Conservation (phyloP, 2,329 filamentous ascomycete genomes). For the Phyllachora maydis region DNA sequence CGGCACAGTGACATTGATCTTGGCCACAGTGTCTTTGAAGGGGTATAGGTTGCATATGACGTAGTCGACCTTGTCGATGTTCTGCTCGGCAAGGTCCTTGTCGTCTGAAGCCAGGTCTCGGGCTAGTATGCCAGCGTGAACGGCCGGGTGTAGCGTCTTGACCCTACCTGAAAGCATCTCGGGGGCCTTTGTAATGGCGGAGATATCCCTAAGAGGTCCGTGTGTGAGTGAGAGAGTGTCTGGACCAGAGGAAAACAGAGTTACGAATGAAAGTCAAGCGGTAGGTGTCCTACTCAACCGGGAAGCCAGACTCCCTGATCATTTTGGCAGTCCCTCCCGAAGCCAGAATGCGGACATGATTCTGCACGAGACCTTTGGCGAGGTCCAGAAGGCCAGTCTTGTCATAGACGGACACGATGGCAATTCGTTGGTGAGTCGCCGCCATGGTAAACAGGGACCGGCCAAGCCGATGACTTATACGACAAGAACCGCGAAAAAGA, state of each 20-base stretch:
- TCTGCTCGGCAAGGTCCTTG: slow-evolving; percentile 88
- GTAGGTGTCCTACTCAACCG: slow-evolving; percentile 53
- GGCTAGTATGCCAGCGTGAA: slow-evolving; percentile 78
- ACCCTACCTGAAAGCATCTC: slow-evolving; percentile 77
- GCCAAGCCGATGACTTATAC: too few species aligned
- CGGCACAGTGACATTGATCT: slow-evolving; percentile 89
- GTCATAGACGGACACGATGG: slow-evolving; percentile 95
- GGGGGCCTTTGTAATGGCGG: slow-evolving; percentile 86
- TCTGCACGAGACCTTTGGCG: slow-evolving; percentile 72
- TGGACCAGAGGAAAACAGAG: background rate
- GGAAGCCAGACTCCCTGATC: slow-evolving; percentile 90
- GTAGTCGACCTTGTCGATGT: slow-evolving; percentile 87
- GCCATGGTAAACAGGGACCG: too few species aligned
- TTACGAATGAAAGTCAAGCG: background rate
- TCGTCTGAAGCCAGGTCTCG: slow-evolving; percentile 89
- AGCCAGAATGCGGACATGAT: slow-evolving; percentile 81
- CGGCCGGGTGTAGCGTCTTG: slow-evolving; percentile 93
- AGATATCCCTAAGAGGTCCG: slow-evolving; percentile 55
- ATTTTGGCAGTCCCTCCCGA: slow-evolving; percentile 90
- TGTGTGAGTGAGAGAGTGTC: slow-evolving; percentile 2
- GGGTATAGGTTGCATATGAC: slow-evolving; percentile 98
- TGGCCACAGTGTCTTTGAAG: slow-evolving; percentile 95
- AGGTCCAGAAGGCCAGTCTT: slow-evolving; percentile 91
- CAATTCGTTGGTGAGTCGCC: slow-evolving; percentile 47
- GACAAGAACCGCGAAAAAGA: too few species aligned